A percentile compares a stretch with the other conserved stretches of the same genome.
Conservation (phyloP, 2,329 filamentous ascomycete species). For the Cytospora schulzeri region DNA sequence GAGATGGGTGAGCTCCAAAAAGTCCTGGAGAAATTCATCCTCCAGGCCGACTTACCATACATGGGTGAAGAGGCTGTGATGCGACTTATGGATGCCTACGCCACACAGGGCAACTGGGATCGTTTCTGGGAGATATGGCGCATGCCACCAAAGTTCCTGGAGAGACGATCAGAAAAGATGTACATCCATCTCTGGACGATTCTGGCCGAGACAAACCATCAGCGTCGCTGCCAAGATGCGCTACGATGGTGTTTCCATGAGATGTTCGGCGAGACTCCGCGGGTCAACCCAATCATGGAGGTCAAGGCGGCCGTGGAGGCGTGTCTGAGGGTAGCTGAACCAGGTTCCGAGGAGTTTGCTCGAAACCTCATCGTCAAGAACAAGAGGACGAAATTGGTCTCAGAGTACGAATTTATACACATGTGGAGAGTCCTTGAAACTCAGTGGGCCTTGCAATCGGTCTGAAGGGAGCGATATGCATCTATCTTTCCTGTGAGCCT, state of each 20-base stretch:
- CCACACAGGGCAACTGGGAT: slow-evolving; percentile 51
- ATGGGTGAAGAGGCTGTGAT: slow-evolving; percentile 42
- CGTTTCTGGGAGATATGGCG: slow-evolving; percentile 65
- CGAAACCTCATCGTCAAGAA: slow-evolving; percentile 29
- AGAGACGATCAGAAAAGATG: slow-evolving; percentile 51
- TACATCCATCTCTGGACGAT: slow-evolving; percentile 57
- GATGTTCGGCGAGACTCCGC: slow-evolving; percentile 58
- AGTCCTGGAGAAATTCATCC: slow-evolving; percentile 50
- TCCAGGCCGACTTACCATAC: slow-evolving; percentile 41
- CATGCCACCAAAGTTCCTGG: slow-evolving; percentile 52
- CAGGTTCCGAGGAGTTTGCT: slow-evolving; percentile 44
- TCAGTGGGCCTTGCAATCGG: slow-evolving; percentile 3
- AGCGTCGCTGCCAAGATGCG: slow-evolving; percentile 47
- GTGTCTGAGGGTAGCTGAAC: slow-evolving; percentile 60
- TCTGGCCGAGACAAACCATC: slow-evolving; percentile 48
- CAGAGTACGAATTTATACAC: slow-evolving; percentile 38
- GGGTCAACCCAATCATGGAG: slow-evolving; percentile 46
- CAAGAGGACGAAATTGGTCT: slow-evolving; percentile 17
- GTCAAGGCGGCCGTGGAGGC: slow-evolving; percentile 52
- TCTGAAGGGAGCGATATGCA: neutral
- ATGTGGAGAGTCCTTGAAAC: slow-evolving; percentile 32
- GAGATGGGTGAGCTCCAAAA: slow-evolving; percentile 44
- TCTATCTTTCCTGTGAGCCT: no score
- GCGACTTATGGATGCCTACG: slow-evolving; percentile 50
- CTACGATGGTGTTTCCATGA: slow-evolving; percentile 59